Evolutionary conservation across 2,329 filamentous ascomycete genomes (phyloP), one percentile per base, ranked within the genome.

Genomic region (Paracorniculantispora psalliotae): DNA sequence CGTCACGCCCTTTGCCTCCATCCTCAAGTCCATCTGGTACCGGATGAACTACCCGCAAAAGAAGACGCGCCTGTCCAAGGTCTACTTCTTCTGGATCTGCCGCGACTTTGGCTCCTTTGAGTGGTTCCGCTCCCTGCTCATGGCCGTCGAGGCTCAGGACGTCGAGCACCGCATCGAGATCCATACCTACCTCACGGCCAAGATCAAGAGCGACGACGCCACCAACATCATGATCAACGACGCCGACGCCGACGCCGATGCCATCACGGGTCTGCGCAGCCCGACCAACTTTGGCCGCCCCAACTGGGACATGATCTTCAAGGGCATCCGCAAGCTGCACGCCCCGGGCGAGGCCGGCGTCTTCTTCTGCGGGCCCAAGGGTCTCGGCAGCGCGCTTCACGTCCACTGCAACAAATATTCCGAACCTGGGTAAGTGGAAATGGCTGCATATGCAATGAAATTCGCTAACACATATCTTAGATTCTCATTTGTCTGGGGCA

Each of bases 181-280:
- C 61, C 90, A 94, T 74, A 92, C 90, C 1, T 96, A 94, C 72
- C 81, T 96, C 59, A 94, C 90, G 2, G 90, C 90, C 67, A 91
- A 89, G 79, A 92, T 93, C 77, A 91, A 92, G 78, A 83, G 85
- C 26, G 89, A 92, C 71, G 90, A 93, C 69, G 90, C 90, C 52
- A 92, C 89, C 48, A 93, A 94, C 76, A 93, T 94, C 76, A 93
- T 93, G 89, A 92, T 93, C 79, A 92, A 93, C 76, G 89, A 92
- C 67, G 89, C 87, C 71, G 90, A 92, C 69, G 88, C 88, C 64
- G 89, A 93, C 71, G 89, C 88, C 73, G 90, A 94, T 71, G 86
- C 90, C 67, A 92, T 94, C 70, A 94, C 90, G 0, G 90, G 91
- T 57, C 81, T 94, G 30, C 82, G 89, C 51, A 88, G 89, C 57